phyloP scores from a whole-genome alignment of 768 basidiomycete species.

The Tricholoma sp. region DNA sequence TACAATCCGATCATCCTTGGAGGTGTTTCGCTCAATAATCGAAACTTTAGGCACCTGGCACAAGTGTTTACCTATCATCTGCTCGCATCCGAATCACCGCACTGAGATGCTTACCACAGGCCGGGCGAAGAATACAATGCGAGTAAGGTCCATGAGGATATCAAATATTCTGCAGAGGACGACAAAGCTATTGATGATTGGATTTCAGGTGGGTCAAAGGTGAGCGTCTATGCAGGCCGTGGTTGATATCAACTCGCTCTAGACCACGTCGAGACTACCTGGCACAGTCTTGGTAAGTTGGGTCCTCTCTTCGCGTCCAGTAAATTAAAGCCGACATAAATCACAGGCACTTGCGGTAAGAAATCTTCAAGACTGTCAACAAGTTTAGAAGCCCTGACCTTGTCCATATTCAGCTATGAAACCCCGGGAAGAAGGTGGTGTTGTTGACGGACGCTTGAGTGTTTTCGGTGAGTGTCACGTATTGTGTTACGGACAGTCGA shows the following conservation, averaged over 20 bases:
- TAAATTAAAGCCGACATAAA: background rate
- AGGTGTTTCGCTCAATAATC: background rate
- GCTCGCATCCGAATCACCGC: background rate
- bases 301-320: background rate
- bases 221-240: background rate
- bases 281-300: conserved; percentile 59
- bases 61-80: conserved; percentile 20
- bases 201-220: conserved; percentile 38
- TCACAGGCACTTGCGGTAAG: conserved; percentile 39
- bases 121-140: conserved; percentile 51
- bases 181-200: conserved; percentile 71
- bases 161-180: conserved; percentile 63
- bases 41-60: conserved; percentile 45
- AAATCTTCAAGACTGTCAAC: background rate
- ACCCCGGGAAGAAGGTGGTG: conserved; percentile 59
- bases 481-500: background rate
- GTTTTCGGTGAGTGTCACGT: conserved; percentile 38
- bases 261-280: conserved; percentile 73
- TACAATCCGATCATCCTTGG: background rate
- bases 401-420: conserved; percentile 47
- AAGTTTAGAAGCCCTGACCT: background rate
- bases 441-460: conserved; percentile 58
- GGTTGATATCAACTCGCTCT: conserved; percentile 12
- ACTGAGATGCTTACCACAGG: conserved; percentile 13
- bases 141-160: conserved; percentile 55